These are phyloP conservation scores for Phialemoniopsis sp. DNA, from an alignment of 2,329 filamentous ascomycete genomes.

Conservation along the genomic window DNA sequence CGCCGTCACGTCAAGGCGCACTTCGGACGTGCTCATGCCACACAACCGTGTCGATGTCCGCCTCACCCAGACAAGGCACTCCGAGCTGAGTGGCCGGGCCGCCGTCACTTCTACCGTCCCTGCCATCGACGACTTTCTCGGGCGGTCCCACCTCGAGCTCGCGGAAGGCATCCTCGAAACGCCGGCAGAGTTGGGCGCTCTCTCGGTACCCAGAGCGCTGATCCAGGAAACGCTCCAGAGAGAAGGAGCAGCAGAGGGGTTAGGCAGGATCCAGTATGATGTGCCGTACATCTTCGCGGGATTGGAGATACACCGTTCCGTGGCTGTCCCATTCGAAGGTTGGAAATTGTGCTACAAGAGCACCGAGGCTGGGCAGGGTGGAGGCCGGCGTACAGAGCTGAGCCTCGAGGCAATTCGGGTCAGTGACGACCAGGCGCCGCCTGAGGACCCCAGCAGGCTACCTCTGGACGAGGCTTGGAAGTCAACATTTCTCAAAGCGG, in stretches of 20 bases:
- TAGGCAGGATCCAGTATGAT: too few relatives aligned
- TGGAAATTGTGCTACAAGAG: constrained; percentile 46
- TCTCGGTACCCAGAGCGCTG: background rate
- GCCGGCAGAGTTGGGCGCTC: constrained; percentile 14
- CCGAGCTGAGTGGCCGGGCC: constrained; percentile 16
- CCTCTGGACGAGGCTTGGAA: too few relatives aligned
- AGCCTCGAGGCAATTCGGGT: constrained; percentile 30
- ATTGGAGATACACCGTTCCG: constrained; percentile 45
- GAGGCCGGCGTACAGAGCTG: constrained; percentile 46
- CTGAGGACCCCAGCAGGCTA: too few relatives aligned
- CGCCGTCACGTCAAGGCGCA: constrained; percentile 29
- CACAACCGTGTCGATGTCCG: constrained; percentile 42
- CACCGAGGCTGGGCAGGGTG: constrained; percentile 46
- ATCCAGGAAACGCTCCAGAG: background rate
- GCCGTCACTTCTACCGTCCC: constrained; percentile 17
- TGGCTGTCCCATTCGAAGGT: constrained; percentile 34
- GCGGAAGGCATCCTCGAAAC: constrained; percentile 46
- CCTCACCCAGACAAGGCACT: constrained; percentile 31
- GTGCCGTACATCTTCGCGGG: constrained; percentile 42
- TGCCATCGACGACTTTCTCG: constrained; percentile 38
- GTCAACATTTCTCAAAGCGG: too few relatives aligned
- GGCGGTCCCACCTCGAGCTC: constrained; percentile 39
- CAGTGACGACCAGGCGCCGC: too few relatives aligned
- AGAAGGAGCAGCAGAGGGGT: too few relatives aligned
- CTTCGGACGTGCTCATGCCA: constrained; percentile 43